phyloP scores from a whole-genome alignment of 768 basidiomycete genomes.

The Russula ochroleuca region DNA sequence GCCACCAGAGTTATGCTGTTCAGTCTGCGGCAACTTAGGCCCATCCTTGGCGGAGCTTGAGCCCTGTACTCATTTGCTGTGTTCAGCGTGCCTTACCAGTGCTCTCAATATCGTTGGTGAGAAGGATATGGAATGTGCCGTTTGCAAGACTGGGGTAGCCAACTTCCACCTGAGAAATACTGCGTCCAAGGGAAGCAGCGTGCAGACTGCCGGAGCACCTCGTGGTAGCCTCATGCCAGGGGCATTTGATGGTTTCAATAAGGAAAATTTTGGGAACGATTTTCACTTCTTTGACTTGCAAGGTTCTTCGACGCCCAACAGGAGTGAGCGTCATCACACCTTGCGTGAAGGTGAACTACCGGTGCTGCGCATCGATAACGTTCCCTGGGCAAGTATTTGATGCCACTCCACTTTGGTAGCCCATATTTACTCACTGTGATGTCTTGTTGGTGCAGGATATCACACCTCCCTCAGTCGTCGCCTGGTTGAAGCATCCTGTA shows the following conservation, averaged over 20 bases:
- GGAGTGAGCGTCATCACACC: constrained; percentile 22
- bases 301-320: constrained; percentile 35
- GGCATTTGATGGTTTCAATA: constrained; percentile 30
- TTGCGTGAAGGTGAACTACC: constrained; percentile 39
- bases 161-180: constrained; percentile 46
- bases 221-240: constrained; percentile 26
- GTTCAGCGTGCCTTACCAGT: constrained; percentile 78
- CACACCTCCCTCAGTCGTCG: constrained; percentile 64
- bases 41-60: constrained; percentile 58
- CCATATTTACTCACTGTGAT: constrained; percentile 11
- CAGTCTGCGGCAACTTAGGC: constrained; percentile 54
- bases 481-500: constrained; percentile 70
- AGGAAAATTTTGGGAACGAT: constrained; percentile 29
- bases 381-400: constrained; percentile 66
- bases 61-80: constrained; percentile 73
- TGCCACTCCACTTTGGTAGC: not conserved
- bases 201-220: constrained; percentile 23
- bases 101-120: constrained; percentile 87
- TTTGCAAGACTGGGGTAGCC: constrained; percentile 64
- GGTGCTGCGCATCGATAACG: constrained; percentile 81
- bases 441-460: constrained; percentile 55
- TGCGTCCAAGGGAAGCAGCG: constrained; percentile 31
- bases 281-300: constrained; percentile 33
- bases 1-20: constrained; percentile 43
- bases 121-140: constrained; percentile 81